These are phyloP conservation scores for Aspergillus jensenii DNA, from an alignment of 2,329 filamentous ascomycete genomes.

Conservation along the genomic window DNA sequence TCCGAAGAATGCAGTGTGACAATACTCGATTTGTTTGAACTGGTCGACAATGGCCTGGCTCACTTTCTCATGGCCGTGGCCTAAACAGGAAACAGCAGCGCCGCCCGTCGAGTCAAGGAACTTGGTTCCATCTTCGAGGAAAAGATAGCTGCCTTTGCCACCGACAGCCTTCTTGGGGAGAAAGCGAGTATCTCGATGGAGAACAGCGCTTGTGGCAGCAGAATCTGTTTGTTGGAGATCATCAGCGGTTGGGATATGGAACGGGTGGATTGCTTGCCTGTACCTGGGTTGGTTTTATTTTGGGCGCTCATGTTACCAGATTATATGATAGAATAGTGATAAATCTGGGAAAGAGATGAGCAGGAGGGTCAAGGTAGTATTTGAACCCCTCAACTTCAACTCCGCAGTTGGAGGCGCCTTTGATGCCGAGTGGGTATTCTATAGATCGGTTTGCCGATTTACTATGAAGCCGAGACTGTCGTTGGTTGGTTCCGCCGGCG, in stretches of 20 bases:
- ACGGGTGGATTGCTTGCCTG: neutral
- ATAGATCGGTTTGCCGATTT: constrained; percentile 30
- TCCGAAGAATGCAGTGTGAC: constrained; percentile 59
- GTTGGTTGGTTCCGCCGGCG: constrained; percentile 25
- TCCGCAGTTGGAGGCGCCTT: neutral
- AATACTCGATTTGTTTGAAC: constrained; percentile 59
- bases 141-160: constrained; percentile 53
- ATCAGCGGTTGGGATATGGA: neutral
- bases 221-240: neutral
- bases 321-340: neutral
- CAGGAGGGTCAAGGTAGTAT: too few species aligned
- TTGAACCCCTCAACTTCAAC: too few species aligned
- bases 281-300: constrained; percentile 9
- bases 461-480: constrained; percentile 24
- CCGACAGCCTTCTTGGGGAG: constrained; percentile 49
- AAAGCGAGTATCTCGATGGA: constrained; percentile 53
- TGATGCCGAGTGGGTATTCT: neutral
- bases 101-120: constrained; percentile 74
- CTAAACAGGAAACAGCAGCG: constrained; percentile 70
- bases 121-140: constrained; percentile 54
- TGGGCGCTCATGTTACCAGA: neutral
- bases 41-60: constrained; percentile 60
- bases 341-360: neutral
- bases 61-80: constrained; percentile 64
- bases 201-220: constrained; percentile 35